phyloP scores from a whole-genome alignment of 2,329 filamentous ascomycete genomes.

The Colletotrichum coccodes region DNA sequence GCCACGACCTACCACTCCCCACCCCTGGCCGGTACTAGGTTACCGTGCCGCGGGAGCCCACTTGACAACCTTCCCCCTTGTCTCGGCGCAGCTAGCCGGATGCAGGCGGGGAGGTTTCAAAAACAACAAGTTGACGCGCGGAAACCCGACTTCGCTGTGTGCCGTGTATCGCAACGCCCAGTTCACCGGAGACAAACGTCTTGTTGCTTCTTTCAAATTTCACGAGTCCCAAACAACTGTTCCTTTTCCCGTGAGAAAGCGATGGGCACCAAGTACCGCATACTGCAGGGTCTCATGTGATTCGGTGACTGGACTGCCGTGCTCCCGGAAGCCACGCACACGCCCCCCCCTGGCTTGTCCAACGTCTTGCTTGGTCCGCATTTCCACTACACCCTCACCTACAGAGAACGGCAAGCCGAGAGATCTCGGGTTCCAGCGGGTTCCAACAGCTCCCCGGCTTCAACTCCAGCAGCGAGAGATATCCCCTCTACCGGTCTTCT shows the following conservation, averaged over 20 bases:
- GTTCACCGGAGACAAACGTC: neutral
- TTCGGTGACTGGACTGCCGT: constrained; percentile 17
- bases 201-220: neutral
- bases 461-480: neutral
- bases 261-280: constrained; percentile 15
- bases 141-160: neutral
- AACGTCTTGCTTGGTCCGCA: constrained; percentile 12
- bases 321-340: neutral
- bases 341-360: neutral
- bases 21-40: constrained; percentile 24
- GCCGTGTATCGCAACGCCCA: neutral
- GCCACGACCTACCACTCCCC: neutral
- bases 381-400: neutral
- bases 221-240: neutral
- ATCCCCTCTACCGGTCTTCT: neutral
- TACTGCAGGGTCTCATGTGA: constrained; percentile 27
- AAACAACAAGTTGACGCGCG: neutral
- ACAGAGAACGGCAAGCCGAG: neutral
- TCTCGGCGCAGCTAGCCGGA: constrained; percentile 25
- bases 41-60: constrained; percentile 12
- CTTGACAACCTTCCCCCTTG: neutral
- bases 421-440: neutral
- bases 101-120: constrained; percentile 7
- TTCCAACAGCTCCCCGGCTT: neutral
- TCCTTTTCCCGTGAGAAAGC: neutral